Percentiles rank a stretch among this genome's conserved stretches.
Evolutionary conservation across 805 yeast species (phyloP).

Genomic region (Yamadazyma nakazawae): DNA sequence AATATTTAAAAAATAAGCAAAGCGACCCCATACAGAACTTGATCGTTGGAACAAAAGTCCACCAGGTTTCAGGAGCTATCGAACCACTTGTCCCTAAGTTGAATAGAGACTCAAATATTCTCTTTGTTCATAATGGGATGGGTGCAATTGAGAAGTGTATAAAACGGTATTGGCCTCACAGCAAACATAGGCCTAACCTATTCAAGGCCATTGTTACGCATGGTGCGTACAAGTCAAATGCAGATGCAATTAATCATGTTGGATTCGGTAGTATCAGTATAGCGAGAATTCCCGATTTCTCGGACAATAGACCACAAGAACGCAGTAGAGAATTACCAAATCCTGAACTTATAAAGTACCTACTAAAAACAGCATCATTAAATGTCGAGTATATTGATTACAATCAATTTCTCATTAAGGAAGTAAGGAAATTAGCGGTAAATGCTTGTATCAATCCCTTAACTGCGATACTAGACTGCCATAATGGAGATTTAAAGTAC

Average conservation of each 20-base stretch:
- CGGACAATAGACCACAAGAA: constrained; percentile 3
- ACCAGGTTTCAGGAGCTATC: constrained; percentile 66
- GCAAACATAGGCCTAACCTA: constrained; percentile 48
- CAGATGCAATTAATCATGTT: constrained; percentile 50
- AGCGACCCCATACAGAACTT: constrained; percentile 33
- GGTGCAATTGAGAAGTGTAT: constrained; percentile 60
- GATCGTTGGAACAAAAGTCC: constrained; percentile 76
- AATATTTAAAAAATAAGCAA: too few species aligned
- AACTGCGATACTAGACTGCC: constrained; percentile 72
- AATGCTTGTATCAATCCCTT: constrained; percentile 84
- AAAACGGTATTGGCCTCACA: constrained; percentile 52
- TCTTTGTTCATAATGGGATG: constrained; percentile 83
- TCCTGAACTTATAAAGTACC: constrained; percentile 8
- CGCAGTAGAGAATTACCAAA: neutral
- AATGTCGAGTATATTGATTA: constrained; percentile 1
- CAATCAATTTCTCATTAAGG: constrained; percentile 6
- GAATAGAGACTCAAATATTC: constrained; percentile 47
- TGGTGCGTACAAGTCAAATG: constrained; percentile 60
- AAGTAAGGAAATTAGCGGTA: constrained; percentile 66
- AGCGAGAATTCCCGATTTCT: constrained; percentile 40
- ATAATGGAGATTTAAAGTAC: constrained; percentile 68
- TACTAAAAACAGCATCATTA: neutral
- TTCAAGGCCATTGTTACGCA: constrained; percentile 80
- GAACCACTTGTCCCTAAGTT: constrained; percentile 51
- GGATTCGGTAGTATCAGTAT: constrained; percentile 52